Evolutionary conservation across 148 eudicot species (phyloP).

Genomic region (Vaccinium vitisidaea): DNA sequence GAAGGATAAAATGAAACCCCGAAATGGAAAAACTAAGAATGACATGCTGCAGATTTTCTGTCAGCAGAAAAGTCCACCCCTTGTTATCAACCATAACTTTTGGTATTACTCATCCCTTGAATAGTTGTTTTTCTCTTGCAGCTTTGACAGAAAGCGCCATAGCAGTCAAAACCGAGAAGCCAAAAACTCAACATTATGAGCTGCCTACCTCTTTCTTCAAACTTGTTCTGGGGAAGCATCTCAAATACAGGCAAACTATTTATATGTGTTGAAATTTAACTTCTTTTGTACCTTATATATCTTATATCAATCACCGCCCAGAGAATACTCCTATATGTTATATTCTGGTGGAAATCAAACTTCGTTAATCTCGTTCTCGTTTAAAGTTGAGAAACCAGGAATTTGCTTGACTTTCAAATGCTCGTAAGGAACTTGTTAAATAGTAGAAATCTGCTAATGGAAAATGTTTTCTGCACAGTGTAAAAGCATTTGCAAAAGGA

Average conservation of each 20-base stretch:
- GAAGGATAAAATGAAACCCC: not conserved
- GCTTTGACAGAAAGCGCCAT: slow-evolving; percentile 90
- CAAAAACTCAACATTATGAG: slow-evolving; percentile 90
- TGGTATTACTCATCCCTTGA: not conserved
- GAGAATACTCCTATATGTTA: not conserved
- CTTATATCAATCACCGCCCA: not conserved
- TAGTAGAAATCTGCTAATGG: not conserved
- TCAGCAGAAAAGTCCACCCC: no score
- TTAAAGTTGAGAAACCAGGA: not conserved
- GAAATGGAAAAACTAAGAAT: not conserved
- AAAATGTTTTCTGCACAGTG: no score
- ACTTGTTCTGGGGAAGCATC: slow-evolving; percentile 83
- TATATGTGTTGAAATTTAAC: not conserved
- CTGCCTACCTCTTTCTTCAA: slow-evolving; percentile 96
- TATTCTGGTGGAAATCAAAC: not conserved
- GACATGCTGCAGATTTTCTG: not conserved
- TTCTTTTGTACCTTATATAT: not conserved
- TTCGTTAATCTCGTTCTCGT: not conserved
- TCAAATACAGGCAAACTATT: slow-evolving; percentile 75
- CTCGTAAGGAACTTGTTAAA: not conserved
- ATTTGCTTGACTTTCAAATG: not conserved
- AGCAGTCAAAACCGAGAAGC: slow-evolving; percentile 73
- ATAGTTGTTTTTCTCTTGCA: slow-evolving; percentile 30
- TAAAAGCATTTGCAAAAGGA: not conserved
- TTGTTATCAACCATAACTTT: not conserved